Base-by-base conservation (phyloP, 768 basidiomycete species). In the Kwoniella sp. region DNA sequence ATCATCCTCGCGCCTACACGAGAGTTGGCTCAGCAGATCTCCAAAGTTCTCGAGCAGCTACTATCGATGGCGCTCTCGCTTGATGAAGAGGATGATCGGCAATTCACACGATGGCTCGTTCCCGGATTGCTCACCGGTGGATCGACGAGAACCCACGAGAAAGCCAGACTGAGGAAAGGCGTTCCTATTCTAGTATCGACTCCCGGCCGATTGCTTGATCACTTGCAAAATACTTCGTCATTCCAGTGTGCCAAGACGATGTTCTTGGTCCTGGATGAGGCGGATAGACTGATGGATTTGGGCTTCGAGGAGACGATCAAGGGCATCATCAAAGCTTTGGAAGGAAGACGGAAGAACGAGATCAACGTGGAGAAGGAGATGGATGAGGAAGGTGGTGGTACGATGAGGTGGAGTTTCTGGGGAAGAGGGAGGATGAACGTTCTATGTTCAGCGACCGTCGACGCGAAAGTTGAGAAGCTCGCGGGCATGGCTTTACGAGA, bases 251-350 rank as follows among this genome's bases (percentile, higher is more conserved):
- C 90, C 58, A 95, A 94, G 82, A 92, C 91, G 78, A 87, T 91
- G 53, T 99, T 95, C 93, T 85, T 99, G 30, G 88, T 99, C 9
- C 86, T 98, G 26, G 96, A 99, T 77, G 96, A 99, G 83, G 94
- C 95, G 5, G 96, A 99, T 81, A 85, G 93, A 47, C 83, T 99
- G 56, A 98, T 98, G 94, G 94, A 98, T 69, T 87, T 98, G 48
- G 96, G 96, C 0, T 99, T 99, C 68, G 94, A 96, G 79, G 93
- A 98, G 76, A 92, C 93, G 0, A 90, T 99, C 73, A 87, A 86
- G 61, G 93, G 92, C 0, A 96, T 98, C 68, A 82, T 98, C 37
- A 86, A 89, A 73, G 89, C 90, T 11, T 80, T 99, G 23, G 93
- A 97, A 64, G 93, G 92, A 0, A 86, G 92, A 57, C 82, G 86